These are phyloP conservation scores for Leccinum huronense DNA, from an alignment of 1,284 basidiomycete species.

Conservation along the genomic window DNA sequence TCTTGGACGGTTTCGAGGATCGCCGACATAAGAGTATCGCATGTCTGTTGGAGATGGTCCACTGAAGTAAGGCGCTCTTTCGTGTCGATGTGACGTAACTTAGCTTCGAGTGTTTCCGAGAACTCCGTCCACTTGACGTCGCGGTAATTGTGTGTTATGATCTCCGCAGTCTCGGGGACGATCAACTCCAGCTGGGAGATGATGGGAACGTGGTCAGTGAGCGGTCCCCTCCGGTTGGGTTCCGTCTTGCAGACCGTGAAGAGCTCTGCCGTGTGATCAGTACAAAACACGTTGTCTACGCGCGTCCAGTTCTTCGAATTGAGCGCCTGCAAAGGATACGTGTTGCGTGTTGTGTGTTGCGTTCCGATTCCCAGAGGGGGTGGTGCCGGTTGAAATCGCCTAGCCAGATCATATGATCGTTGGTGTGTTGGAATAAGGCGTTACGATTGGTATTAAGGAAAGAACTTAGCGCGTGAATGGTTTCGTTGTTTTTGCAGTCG, in stretches of 20 bases:
- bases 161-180: neutral
- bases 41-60: neutral
- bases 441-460: too few species aligned
- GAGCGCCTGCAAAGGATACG: neutral
- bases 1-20: too few species aligned
- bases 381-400: slow-evolving; percentile 36
- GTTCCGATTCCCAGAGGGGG: slow-evolving; percentile 42
- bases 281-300: slow-evolving; percentile 14
- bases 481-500: neutral
- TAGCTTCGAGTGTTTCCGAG: neutral
- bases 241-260: neutral
- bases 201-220: slow-evolving; percentile 11
- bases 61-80: too few species aligned
- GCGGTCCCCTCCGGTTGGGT: neutral
- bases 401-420: slow-evolving; percentile 28
- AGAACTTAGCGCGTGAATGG: too few species aligned
- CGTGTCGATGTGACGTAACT: too few species aligned
- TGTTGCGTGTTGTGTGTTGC: slow-evolving; percentile 25
- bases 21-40: too few species aligned
- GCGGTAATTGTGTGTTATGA: neutral
- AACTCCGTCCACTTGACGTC: neutral
- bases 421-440: neutral
- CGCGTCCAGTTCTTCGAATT: slow-evolving; percentile 8
- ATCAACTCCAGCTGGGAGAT: neutral
- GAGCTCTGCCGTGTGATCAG: neutral